A percentile compares a stretch with the other conserved stretches of the same genome.
These are phyloP conservation scores for Silene coronaria DNA, from an alignment of 179 eudicot genomes.

Conservation along the genomic window DNA sequence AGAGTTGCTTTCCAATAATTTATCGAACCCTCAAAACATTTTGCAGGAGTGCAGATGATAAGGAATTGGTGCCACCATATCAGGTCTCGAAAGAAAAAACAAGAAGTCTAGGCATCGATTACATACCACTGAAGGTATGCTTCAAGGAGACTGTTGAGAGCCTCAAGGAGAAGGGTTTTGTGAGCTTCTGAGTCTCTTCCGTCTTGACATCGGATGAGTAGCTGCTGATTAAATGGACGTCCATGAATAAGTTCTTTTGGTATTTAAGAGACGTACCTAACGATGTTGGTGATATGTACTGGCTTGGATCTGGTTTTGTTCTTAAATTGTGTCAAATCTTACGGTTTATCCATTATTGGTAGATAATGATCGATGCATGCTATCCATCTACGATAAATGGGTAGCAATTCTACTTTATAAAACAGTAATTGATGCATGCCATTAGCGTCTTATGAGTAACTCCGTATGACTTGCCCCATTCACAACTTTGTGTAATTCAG, in stretches of 20 bases:
- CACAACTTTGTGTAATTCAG: not conserved
- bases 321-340: no score
- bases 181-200: slow-evolving; percentile 16
- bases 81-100: slow-evolving; percentile 42
- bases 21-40: not conserved
- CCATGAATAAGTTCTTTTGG: no score
- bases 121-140: slow-evolving; percentile 36
- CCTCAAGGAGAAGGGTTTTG: slow-evolving; percentile 42
- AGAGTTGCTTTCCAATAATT: not conserved
- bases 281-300: no score
- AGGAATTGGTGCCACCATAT: slow-evolving; percentile 33
- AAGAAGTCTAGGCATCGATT: slow-evolving; percentile 38
- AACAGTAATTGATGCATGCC: no score
- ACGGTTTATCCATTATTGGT: no score
- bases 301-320: no score
- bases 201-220: no score
- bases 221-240: no score
- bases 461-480: not conserved
- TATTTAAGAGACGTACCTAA: no score
- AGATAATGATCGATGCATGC: no score
- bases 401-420: not conserved
- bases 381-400: not conserved
- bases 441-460: not conserved
- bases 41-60: slow-evolving; percentile 51
- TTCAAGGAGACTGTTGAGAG: slow-evolving; percentile 48